A percentile compares a stretch with the other conserved stretches of the same genome.
phyloP scores from a whole-genome alignment of 2,329 filamentous ascomycete species.

The Fusarium guadeloupense region DNA sequence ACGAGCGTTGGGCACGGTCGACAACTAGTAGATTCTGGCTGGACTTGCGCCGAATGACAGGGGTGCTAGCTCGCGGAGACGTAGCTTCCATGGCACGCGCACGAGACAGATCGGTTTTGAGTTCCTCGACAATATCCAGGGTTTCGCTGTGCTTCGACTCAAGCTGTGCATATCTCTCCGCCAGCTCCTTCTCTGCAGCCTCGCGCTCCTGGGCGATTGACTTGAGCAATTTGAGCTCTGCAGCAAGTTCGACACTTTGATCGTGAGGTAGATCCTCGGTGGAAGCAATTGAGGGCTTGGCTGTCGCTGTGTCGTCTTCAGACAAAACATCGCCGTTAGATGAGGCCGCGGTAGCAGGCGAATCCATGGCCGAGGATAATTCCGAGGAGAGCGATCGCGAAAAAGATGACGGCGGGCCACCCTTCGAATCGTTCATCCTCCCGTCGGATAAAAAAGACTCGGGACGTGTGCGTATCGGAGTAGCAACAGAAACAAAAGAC shows the following conservation, averaged over 20 bases:
- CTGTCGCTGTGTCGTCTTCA: conserved; percentile 55
- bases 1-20: conserved; percentile 90
- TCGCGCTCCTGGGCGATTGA: conserved; percentile 80
- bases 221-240: conserved; percentile 77
- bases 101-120: conserved; percentile 86
- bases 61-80: conserved; percentile 71
- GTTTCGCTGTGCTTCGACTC: conserved; percentile 84
- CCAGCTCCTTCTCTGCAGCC: conserved; percentile 74
- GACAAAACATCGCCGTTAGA: conserved; percentile 63
- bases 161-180: conserved; percentile 82
- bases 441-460: conserved; percentile 86
- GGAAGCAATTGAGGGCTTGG: conserved; percentile 52
- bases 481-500: conserved; percentile 64
- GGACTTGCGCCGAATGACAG: conserved; percentile 91
- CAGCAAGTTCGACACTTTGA: conserved; percentile 57
- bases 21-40: conserved; percentile 88
- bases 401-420: conserved; percentile 70
- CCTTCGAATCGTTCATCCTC: conserved; percentile 75
- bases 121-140: conserved; percentile 86
- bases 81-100: conserved; percentile 70
- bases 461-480: conserved; percentile 65
- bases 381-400: conserved; percentile 95
- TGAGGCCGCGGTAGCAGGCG: conserved; percentile 70
- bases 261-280: conserved; percentile 52
- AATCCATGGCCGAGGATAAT: conserved; percentile 86